Base-by-base conservation (phyloP, 805 yeast genomes). In the Cyberlindnera subsufficiens region DNA sequence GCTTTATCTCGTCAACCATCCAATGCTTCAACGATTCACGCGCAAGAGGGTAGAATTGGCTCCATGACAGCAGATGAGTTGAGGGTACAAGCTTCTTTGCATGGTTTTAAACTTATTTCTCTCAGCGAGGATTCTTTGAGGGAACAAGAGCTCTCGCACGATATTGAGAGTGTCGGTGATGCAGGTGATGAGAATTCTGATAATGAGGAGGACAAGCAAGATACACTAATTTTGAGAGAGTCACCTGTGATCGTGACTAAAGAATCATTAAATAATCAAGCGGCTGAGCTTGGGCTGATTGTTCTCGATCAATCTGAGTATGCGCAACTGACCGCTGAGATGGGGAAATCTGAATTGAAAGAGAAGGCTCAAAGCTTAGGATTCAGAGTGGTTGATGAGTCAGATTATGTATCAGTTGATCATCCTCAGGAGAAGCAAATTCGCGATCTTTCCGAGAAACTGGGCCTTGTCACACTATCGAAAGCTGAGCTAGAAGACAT, bases 1-100 rank as follows among this genome's bases (percentile, higher is more conserved):
- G 65, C 65, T 1, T 22, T 56, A 31, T 53, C 56, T 3, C 54
- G 58, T 30, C 47, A 53, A 17, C 51, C 50, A 0, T 56, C 60
- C 6, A 51, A 51, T 37, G 49, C 56, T 6, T 56, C 60, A 2
- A 55, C 60, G 1, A 50, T 55, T 11, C 44, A 51, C 30, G 56
- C 51, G 3, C 35, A 20, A 13, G 46, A 44, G 5, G 17, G 13
- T 5, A 27, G 29, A 19, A n/a, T 30, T 10, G 37, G 31, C 17
- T 44, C 41, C 7, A 40, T 47, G 5, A 41, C 47, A 2, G 40
- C 46, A 10, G 57, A 55, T 16, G 54, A 55, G 38, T 25, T 54
- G 25, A 44, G 49, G 37, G 37, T 38, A 1, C 51, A 46, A 22
- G 60, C 60, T 3, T 25, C 43, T 3, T 31, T 35, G n/a, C 33